These are phyloP conservation scores for Fraxinus ornus DNA, from an alignment of 305 asterid genomes.

Conservation along the genomic window DNA sequence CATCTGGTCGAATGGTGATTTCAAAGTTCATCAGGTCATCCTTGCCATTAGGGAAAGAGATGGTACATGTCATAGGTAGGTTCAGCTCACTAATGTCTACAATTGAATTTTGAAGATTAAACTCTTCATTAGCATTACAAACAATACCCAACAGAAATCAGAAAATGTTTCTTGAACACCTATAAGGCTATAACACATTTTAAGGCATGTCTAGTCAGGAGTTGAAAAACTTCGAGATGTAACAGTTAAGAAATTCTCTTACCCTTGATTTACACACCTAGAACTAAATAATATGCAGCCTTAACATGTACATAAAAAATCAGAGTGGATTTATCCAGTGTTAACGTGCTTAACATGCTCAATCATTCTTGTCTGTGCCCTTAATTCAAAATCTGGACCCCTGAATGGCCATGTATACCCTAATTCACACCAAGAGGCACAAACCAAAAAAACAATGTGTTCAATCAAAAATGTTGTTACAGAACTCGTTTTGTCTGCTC, in stretches of 20 bases:
- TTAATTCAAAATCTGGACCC: background rate
- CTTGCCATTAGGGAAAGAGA: conserved; percentile 37
- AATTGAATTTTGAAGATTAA: background rate
- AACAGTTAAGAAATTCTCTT: background rate
- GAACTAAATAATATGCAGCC: background rate
- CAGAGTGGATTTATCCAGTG: background rate
- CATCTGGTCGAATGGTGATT: conserved; percentile 35
- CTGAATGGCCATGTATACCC: background rate
- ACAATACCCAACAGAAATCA: background rate
- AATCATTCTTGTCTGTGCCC: background rate
- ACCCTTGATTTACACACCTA: background rate
- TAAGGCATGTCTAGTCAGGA: background rate
- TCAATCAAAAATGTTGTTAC: background rate
- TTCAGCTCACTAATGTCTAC: conserved; percentile 42
- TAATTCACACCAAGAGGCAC: background rate
- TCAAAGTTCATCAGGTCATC: conserved; percentile 41
- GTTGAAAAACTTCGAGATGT: background rate
- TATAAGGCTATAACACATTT: background rate
- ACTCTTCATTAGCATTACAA: background rate
- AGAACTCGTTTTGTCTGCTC: background rate
- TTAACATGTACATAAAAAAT: background rate
- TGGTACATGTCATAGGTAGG: conserved; percentile 37
- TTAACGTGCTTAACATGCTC: background rate
- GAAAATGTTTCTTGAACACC: background rate
- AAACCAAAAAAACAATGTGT: background rate